Evolutionary conservation across 495 filamentous ascomycete genomes (phyloP), one percentile per base, ranked within the genome.

Genomic region (Viridothelium virens): DNA sequence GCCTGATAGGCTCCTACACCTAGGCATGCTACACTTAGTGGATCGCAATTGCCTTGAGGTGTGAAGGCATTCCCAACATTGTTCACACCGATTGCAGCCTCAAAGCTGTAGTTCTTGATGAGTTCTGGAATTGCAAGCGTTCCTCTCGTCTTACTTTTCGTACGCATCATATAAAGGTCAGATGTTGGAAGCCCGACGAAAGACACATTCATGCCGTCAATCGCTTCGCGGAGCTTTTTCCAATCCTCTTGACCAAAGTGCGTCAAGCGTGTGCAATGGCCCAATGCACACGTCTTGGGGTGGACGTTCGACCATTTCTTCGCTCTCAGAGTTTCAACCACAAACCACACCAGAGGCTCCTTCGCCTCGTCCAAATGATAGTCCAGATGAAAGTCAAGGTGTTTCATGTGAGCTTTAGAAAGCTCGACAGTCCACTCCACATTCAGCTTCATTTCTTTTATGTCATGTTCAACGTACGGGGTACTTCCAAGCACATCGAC

Each of bases 21-120:
- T 56, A 86, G 71, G 56, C 83, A 85, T 47, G 87, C 87, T 61
- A 90, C 70, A 18, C 77, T 77, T 63, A 91, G 68, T 1, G 89
- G 88, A 75, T 91, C 89, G n/a, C 81, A 83, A n/a, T 77, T 83
- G 0, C 88, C 89, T 68, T 87, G 85, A 0, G 88, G 89, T 10
- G 89, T 90, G 69, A 91, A 91, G 0, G 88, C 85, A 74, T 91
- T 91, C 2, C 88, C 88, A 18, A 91, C 84, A 67, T 91, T 92
- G 68, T 91, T 90, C n/a, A 91, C 80, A 0, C 86, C 83, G 2
- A 91, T 79, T 10, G 85, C 83, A 1, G 80, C 86, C 61, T 86
- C 78, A 2, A 91, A 70, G 0, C 76, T 78, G 67, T 89, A 78
- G 34, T 84, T 75, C 47, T 79, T 76, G 38, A 91, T 88, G 81